phyloP scores from a whole-genome alignment of 768 basidiomycete species.

The Solioccasus polychromus region DNA sequence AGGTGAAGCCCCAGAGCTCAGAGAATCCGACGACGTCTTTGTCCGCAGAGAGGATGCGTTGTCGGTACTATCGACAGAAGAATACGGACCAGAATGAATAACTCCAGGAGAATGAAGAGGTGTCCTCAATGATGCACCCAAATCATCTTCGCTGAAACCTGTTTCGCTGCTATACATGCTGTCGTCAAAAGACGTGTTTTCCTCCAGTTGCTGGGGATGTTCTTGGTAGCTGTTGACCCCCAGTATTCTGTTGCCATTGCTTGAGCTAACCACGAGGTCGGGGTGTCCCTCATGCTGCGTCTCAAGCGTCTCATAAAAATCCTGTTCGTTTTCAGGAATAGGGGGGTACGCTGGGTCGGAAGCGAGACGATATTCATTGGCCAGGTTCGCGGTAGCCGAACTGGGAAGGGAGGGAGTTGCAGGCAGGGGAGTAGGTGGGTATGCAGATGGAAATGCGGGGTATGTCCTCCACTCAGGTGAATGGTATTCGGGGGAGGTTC shows the following conservation, averaged over 20 bases:
- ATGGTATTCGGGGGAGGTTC: conserved; percentile 32
- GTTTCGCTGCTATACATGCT: conserved; percentile 27
- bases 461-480: conserved; percentile 73
- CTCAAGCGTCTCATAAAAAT: conserved; percentile 72
- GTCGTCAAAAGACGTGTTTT: conserved; percentile 22
- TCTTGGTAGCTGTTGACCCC: conserved; percentile 38
- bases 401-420: conserved; percentile 34
- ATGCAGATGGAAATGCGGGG: conserved; percentile 74
- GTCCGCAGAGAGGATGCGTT: conserved; percentile 38
- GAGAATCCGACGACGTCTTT: conserved; percentile 42
- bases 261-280: conserved; percentile 58
- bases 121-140: conserved; percentile 65
- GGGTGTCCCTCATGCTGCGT: conserved; percentile 58
- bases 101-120: conserved; percentile 39
- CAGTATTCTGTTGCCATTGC: conserved; percentile 44
- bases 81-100: conserved; percentile 19
- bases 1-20: conserved; percentile 37
- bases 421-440: conserved; percentile 65
- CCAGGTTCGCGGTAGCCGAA: conserved; percentile 7
- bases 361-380: conserved; percentile 1
- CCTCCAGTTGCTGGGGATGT: conserved; percentile 9
- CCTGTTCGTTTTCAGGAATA: conserved; percentile 50
- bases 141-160: conserved; percentile 47
- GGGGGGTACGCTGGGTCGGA: conserved; percentile 18
- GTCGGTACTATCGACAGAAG: conserved; percentile 30